Evolutionary conservation across 2,329 filamentous ascomycete genomes (phyloP).

Genomic region (Dendrostoma leiphaemia): DNA sequence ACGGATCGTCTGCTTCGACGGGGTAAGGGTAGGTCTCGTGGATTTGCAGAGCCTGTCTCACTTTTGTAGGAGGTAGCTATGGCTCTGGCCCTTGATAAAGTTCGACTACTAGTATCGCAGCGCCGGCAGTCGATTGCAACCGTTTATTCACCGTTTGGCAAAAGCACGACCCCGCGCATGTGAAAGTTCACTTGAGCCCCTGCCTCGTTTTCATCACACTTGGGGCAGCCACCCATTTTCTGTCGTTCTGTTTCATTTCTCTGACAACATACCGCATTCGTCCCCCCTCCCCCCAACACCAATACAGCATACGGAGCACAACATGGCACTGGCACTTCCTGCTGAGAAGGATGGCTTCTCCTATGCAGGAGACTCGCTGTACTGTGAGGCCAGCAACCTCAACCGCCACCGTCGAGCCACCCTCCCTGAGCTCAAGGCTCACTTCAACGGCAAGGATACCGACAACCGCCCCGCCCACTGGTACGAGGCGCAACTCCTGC

Average conservation of each 20-base stretch:
- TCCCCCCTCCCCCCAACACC: neutral
- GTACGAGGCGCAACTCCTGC: constrained; percentile 61
- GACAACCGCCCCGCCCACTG: constrained; percentile 53
- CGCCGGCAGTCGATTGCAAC: no score
- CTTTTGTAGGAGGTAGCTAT: no score
- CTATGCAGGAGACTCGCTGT: constrained; percentile 41
- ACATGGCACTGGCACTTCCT: constrained; percentile 26
- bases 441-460: constrained; percentile 38
- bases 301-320: neutral
- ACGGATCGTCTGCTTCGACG: neutral
- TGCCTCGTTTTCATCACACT: no score
- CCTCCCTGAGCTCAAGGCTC: constrained; percentile 39
- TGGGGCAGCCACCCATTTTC: no score
- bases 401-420: constrained; percentile 46
- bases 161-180: neutral
- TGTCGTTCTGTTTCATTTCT: no score
- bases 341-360: constrained; percentile 38
- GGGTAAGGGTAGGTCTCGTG: no score
- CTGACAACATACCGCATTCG: no score
- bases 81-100: no score
- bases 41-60: no score
- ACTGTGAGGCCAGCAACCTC: constrained; percentile 39
- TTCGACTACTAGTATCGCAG: no score
- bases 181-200: neutral
- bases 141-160: no score